Conservation (phyloP, 169 alveolate genomes). For the Besnoitia besnoiti region DNA sequence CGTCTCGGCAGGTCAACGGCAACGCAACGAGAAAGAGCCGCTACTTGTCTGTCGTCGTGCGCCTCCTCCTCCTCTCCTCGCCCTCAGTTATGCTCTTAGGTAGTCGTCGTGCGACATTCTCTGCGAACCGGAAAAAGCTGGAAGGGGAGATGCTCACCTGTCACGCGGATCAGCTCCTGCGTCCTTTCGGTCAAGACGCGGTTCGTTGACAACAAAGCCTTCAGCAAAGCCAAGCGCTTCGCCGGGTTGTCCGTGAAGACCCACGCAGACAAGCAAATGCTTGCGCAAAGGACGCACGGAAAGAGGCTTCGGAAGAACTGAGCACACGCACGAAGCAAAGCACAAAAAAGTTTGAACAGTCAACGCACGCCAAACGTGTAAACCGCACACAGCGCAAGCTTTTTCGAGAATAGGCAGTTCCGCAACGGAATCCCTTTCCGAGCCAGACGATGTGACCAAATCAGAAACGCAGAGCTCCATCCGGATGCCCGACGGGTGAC, state of each 20-base stretch:
- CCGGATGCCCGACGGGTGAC: no score
- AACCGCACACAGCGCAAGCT: no score
- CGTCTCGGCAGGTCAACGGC: not conserved
- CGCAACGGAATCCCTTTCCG: no score
- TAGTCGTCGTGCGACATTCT: no score
- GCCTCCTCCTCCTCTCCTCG: not conserved
- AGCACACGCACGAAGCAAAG: no score
- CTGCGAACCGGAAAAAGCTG: not conserved
- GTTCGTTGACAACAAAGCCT: constrained; percentile 48
- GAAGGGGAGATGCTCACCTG: constrained; percentile 4
- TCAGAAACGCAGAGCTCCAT: no score
- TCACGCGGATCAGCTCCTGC: constrained; percentile 44
- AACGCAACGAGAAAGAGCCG: not conserved
- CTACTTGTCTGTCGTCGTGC: not conserved
- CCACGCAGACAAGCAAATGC: constrained; percentile 47
- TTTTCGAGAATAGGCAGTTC: no score
- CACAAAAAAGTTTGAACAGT: no score
- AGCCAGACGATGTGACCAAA: not conserved
- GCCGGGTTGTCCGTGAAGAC: constrained; percentile 38
- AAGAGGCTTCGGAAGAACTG: constrained; percentile 46
- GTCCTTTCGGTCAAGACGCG: constrained; percentile 50
- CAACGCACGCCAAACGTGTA: no score
- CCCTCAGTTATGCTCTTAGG: no score
- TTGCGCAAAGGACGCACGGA: constrained; percentile 45
- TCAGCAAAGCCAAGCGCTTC: constrained; percentile 33